Base-by-base conservation (phyloP, 1,139 yeast genomes). In the Arxiozyma bovina region DNA sequence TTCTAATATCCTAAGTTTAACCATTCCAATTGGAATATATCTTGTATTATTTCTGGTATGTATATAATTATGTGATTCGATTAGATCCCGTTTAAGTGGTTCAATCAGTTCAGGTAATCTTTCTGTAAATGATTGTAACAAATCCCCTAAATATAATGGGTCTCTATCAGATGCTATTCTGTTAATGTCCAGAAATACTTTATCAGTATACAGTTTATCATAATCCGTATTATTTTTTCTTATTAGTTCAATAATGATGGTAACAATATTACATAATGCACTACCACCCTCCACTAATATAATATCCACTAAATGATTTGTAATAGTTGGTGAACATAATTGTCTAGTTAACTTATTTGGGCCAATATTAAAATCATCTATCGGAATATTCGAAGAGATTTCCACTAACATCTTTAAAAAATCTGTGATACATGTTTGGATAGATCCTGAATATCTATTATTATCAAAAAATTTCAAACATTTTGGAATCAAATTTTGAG, bases 211-310 rank as follows among this genome's bases (percentile, higher is more conserved):
- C 48, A 88, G 82, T 52, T 85, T 81, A 70, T 94, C 99, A 70
- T 91, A 93, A 70, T 93, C 99, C 3, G 96, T 88, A 69, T 94
- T 94, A 70, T 93, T 93, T 67, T 94, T 93, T 60, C 99, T 79
- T 62, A 94, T 94, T 56, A 93, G 82, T 68, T 93, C 99, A 65
- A 93, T 93, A 48, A 93, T 85, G 50, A 93, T 88, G 7, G 97
- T 96, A 18, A 93, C 97, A 27, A 96, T 96, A 54, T 91, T 89
- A 34, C 95, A 88, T 60, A 93, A 75, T 0, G 96, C 96, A 55
- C 87, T 81, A 0, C 96, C 96, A 48, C 69, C 63, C 41, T 96
- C 94, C 57, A 79, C 74, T 30, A 89, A 74, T 87, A 94, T 91
- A 60, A 87, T 80, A 23, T 79, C 71, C 51, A 94, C 83, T 52